These are phyloP conservation scores for Trametes pubescens DNA, from an alignment of 1,284 basidiomycete genomes.

Conservation along the genomic window DNA sequence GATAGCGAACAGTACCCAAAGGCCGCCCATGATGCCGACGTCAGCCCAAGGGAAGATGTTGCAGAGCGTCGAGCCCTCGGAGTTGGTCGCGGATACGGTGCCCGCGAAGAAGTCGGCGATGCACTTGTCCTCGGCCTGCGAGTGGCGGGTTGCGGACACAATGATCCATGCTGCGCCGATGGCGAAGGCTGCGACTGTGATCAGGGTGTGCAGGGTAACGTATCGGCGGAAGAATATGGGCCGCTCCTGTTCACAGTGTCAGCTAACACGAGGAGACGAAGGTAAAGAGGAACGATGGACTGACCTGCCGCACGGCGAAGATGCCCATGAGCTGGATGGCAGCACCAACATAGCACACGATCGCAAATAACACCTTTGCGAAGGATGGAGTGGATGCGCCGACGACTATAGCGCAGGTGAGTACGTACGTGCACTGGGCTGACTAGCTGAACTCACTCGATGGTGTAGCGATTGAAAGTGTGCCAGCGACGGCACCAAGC, in stretches of 20 bases:
- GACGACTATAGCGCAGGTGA: conserved; percentile 65
- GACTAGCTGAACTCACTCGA: conserved; percentile 59
- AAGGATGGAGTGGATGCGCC: conserved; percentile 82
- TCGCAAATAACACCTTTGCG: conserved; percentile 77
- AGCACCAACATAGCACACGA: conserved; percentile 77
- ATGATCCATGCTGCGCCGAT: conserved; percentile 84
- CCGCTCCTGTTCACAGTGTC: conserved; percentile 66
- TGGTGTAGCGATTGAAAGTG: conserved; percentile 82
- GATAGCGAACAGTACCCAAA: conserved; percentile 82
- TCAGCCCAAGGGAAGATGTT: conserved; percentile 91
- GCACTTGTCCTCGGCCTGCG: conserved; percentile 73
- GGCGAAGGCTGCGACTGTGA: conserved; percentile 69
- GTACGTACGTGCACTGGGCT: neutral
- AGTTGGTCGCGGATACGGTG: conserved; percentile 47
- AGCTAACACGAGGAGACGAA: neutral
- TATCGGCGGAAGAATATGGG: conserved; percentile 80
- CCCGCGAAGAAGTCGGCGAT: conserved; percentile 64
- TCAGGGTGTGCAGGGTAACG: conserved; percentile 70
- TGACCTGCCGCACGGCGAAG: conserved; percentile 76
- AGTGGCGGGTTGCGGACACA: conserved; percentile 79
- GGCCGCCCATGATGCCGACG: conserved; percentile 88
- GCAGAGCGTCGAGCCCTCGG: conserved; percentile 77
- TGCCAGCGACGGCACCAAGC: conserved; percentile 74
- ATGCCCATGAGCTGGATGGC: conserved; percentile 83
- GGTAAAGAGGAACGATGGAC: neutral